Evolutionary conservation across 768 basidiomycete genomes (phyloP).

Genomic region (Suillus clintonianus): DNA sequence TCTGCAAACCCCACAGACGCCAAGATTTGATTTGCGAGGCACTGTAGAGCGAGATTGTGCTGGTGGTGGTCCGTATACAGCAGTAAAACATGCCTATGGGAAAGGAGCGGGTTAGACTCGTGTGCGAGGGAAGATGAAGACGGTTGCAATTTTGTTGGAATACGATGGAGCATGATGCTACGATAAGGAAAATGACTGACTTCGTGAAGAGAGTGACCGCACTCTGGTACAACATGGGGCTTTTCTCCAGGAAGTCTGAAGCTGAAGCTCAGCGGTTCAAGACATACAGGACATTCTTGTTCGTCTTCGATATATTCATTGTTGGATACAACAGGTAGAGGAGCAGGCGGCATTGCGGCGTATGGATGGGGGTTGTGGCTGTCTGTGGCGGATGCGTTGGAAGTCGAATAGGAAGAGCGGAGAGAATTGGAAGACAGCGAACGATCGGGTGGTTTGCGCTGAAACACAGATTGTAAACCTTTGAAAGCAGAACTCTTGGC

Average conservation of each 20-base stretch:
- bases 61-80: conserved; percentile 91
- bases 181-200: conserved; percentile 39
- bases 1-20: conserved; percentile 96
- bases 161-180: background rate
- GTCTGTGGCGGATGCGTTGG: conserved; percentile 42
- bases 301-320: conserved; percentile 71
- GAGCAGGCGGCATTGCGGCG: conserved; percentile 61
- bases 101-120: conserved; percentile 8
- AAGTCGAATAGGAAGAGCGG: conserved; percentile 44
- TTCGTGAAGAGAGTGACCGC: conserved; percentile 97
- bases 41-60: conserved; percentile 53
- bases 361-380: conserved; percentile 50
- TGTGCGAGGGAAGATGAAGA: conserved; percentile 1
- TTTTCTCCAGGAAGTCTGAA: conserved; percentile 95
- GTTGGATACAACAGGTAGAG: conserved; percentile 72
- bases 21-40: conserved; percentile 76
- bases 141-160: background rate
- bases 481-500: conserved; percentile 36
- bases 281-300: conserved; percentile 93
- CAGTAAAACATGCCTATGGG: conserved; percentile 89
- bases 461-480: conserved; percentile 55
- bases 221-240: conserved; percentile 95
- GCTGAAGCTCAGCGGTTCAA: conserved; percentile 91
- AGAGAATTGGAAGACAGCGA: conserved; percentile 52
- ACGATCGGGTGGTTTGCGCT: conserved; percentile 40